Conservation (phyloP, 768 basidiomycete species). For the Tulasnella sp. region DNA sequence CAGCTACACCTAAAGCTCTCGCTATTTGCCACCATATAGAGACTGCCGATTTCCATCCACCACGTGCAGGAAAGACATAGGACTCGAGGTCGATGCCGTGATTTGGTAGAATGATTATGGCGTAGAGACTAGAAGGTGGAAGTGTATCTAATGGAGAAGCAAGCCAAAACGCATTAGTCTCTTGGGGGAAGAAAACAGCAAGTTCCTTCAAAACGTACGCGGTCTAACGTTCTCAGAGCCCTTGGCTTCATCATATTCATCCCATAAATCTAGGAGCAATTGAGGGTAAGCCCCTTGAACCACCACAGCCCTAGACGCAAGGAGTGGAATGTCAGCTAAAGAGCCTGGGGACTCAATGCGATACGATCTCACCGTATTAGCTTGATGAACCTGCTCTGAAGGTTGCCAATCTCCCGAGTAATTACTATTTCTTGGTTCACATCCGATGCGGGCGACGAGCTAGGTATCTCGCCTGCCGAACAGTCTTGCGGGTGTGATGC, state of each 20-base stretch:
- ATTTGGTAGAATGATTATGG: constrained; percentile 81
- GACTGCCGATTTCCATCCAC: constrained; percentile 75
- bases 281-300: constrained; percentile 80
- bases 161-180: not conserved
- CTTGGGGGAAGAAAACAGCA: not conserved
- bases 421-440: constrained; percentile 73
- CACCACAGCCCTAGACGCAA: constrained; percentile 53
- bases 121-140: constrained; percentile 65
- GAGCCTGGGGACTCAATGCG: not conserved
- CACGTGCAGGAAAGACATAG: constrained; percentile 44
- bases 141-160: constrained; percentile 48
- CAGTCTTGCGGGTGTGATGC: constrained; percentile 1
- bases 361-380: constrained; percentile 41
- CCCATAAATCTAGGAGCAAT: constrained; percentile 72
- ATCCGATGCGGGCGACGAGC: constrained; percentile 60
- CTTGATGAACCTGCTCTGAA: constrained; percentile 67
- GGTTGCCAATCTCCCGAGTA: constrained; percentile 62
- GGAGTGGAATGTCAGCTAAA: not conserved
- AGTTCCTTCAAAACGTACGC: constrained; percentile 34
- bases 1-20: constrained; percentile 64
- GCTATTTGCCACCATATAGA: constrained; percentile 87
- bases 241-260: constrained; percentile 60
- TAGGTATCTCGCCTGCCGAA: constrained; percentile 45
- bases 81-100: constrained; percentile 86
- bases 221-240: constrained; percentile 80